These are phyloP conservation scores for Andrographis paniculata DNA, from an alignment of 305 asterid species.

Conservation along the genomic window DNA sequence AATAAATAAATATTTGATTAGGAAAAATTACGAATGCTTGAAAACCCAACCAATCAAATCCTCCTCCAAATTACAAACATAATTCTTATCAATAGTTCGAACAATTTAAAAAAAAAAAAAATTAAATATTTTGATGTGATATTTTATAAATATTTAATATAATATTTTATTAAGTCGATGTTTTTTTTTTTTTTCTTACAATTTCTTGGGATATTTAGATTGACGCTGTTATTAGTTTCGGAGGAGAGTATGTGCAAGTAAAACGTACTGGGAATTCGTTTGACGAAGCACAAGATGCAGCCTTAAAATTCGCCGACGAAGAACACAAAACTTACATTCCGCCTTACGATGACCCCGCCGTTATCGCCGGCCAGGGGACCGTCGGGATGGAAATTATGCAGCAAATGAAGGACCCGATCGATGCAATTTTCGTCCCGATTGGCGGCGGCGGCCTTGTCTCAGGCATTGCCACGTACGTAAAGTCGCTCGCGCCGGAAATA, in stretches of 20 bases:
- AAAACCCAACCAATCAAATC: no score
- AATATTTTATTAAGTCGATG: no score
- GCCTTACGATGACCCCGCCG: constrained; percentile 91
- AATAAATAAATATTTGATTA: no score
- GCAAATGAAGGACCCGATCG: constrained; percentile 52
- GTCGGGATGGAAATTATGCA: constrained; percentile 90
- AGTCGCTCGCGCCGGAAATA: constrained; percentile 72
- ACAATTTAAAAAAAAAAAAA: no score
- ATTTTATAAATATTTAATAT: no score
- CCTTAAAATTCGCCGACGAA: constrained; percentile 56
- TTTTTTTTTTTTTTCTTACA: no score
- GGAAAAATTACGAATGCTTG: no score
- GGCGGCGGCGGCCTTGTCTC: constrained; percentile 97
- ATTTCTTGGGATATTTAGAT: no score
- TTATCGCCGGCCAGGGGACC: constrained; percentile 83
- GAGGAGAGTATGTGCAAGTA: constrained; percentile 83
- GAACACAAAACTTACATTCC: constrained; percentile 77
- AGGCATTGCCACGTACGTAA: constrained; percentile 89
- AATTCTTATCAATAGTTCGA: no score
- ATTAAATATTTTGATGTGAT: no score
- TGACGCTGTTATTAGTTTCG: constrained; percentile 73
- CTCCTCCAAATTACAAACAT: no score
- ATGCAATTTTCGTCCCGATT: constrained; percentile 86
- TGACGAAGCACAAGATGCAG: constrained; percentile 88
- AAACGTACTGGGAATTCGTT: constrained; percentile 76